Evolutionary conservation across 495 filamentous ascomycete genomes (phyloP), one percentile per base, ranked within the genome.

Genomic region (Trichoderma reesei): DNA sequence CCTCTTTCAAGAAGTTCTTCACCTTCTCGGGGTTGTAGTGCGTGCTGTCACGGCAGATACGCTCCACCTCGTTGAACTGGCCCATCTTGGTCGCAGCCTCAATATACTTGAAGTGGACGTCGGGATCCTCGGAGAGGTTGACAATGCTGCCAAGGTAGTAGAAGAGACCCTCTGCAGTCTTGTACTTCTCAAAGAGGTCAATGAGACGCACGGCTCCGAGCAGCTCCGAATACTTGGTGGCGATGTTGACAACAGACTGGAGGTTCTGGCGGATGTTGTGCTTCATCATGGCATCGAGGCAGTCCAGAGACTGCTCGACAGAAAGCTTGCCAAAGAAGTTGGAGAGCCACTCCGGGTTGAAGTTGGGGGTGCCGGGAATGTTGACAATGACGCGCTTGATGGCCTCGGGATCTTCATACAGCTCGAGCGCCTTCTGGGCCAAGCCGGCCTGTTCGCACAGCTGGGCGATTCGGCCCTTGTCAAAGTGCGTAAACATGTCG

Each of bases 1-100:
- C 92, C 74, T 99, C 95, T 79, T 98, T 99, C 62, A 99, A 81
- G 85, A 98, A 99, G 81, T 99, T 99, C 80, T 97, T 97, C 60
- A 98, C 93, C 80, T 96, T 94, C 75, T 96, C 92, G 0, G 92
- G 85, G 75, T 98, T 96, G 81, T 93, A 97, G 73, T 85, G 86
- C 68, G 79, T 91, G 82, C 89, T 96, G 72, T 99, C 94, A 63
- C 94, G 86, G 78, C 92, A 97, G 72, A 99, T 91, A 36, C 94
- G 89, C 80, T 98, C 94, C 41, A 99, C 94, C 72, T 99, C 94
- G 64, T 87, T 89, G 68, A 96, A 83, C 73, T 99, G 93, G 9
- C 84, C 84, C 84, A 95, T 95, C 70, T 85, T 86, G 60, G 93
- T 96, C 39, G 95, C 94, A 64, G 95, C 92, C 78, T 98, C 91